Evolutionary conservation across 2,329 filamentous ascomycete genomes (phyloP).

Genomic region (Arthrobotrys entomopaga): DNA sequence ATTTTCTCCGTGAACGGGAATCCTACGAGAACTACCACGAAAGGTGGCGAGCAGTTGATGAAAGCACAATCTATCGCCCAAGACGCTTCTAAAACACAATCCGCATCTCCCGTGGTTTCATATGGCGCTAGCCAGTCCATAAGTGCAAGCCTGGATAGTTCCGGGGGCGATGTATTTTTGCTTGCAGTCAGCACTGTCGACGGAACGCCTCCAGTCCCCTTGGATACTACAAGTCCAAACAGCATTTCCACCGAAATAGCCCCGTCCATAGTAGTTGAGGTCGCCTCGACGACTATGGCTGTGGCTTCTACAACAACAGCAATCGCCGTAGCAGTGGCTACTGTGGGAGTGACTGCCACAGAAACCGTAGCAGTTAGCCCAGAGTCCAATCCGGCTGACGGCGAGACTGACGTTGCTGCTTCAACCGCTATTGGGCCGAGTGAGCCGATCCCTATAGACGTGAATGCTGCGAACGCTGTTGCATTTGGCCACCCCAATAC

Average conservation of each 20-base stretch:
- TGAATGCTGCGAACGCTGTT: background rate
- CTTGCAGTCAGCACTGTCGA: background rate
- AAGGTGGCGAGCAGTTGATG: slow-evolving; percentile 1
- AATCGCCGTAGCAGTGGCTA: slow-evolving; percentile 27
- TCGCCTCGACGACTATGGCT: slow-evolving; percentile 32
- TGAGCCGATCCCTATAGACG: slow-evolving; percentile 17
- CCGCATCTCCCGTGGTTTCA: background rate
- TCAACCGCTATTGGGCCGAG: slow-evolving; percentile 18
- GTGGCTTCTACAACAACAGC: slow-evolving; percentile 39
- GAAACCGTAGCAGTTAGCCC: slow-evolving; percentile 29
- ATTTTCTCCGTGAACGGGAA: slow-evolving; percentile 16
- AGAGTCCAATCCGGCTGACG: background rate
- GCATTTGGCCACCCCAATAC: background rate
- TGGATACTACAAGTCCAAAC: background rate
- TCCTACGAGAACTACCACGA: slow-evolving; percentile 11
- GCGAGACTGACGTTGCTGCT: slow-evolving; percentile 12
- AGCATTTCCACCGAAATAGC: background rate
- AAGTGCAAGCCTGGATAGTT: background rate
- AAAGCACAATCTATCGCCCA: background rate
- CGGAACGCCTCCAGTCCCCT: background rate
- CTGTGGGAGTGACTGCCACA: slow-evolving; percentile 31
- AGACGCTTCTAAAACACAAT: background rate
- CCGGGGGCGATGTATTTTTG: background rate
- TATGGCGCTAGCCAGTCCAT: background rate
- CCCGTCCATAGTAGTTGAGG: slow-evolving; percentile 14